Conservation (phyloP, 768 basidiomycete species). For the Tulasnella sp. region DNA sequence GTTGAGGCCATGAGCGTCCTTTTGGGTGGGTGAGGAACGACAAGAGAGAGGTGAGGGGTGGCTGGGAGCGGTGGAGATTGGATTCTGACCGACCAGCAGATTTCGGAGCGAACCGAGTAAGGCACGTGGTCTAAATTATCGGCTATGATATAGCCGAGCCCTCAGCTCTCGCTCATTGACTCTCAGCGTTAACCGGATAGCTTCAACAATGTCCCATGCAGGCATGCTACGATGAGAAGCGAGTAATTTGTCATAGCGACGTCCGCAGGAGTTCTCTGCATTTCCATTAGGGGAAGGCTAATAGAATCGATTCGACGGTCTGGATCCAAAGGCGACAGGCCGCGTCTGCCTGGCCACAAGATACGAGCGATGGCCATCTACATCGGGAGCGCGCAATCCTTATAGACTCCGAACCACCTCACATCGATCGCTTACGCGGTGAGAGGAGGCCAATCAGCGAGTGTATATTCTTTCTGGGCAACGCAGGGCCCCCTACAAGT, state of each 20-base stretch:
- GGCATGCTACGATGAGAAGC: neutral
- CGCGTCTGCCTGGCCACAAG: neutral
- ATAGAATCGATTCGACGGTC: neutral
- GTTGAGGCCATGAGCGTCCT: slow-evolving; percentile 13
- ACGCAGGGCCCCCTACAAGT: neutral
- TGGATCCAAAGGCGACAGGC: neutral
- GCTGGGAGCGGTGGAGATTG: neutral
- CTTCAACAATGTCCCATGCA: neutral
- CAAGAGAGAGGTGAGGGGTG: neutral
- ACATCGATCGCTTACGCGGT: neutral
- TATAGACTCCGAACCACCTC: neutral
- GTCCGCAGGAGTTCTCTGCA: neutral
- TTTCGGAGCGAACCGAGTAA: neutral
- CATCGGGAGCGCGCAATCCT: neutral
- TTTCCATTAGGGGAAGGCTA: neutral
- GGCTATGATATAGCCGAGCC: neutral
- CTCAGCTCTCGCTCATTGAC: neutral
- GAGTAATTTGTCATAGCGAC: neutral
- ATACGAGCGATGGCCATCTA: neutral
- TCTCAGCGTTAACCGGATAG: neutral
- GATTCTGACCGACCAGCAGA: neutral
- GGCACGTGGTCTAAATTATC: neutral
- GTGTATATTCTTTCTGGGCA: neutral
- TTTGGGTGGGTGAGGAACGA: neutral
- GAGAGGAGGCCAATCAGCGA: neutral